Base-by-base conservation (phyloP, 768 basidiomycete genomes). In the Lentinula guzmanii region DNA sequence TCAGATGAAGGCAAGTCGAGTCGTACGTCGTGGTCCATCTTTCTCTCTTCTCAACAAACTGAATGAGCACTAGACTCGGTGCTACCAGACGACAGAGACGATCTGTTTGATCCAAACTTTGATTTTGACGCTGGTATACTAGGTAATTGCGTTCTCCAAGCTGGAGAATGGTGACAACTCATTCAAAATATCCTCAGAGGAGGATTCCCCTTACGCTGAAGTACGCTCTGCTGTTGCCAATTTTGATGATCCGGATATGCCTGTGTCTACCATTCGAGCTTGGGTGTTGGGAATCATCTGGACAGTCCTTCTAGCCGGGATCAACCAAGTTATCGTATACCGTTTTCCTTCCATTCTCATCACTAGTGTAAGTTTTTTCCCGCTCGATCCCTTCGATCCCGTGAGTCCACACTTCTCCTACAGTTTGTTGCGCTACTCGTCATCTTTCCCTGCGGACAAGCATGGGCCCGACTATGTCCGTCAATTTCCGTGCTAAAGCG, bases 171-270 rank as follows among this genome's bases (percentile, higher is more conserved):
- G 28, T 28, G 13, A 31, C 4, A 21, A 13, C 18, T 21, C 4
- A 11, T 33, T 11, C n/a, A 34, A 31, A 21, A 15, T 31, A 24
- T 13, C 15, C 18, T 1, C 16, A 61, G 83, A 85, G 56, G 83
- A 87, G 65, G 91, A 93, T 65, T 90, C 87, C 42, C 88, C 89
- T 33, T 91, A 90, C 64, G 82, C 91, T 0, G 89, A 92, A 69
- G 90, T 91, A 34, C 82, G 89, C 46, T 82, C 58, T 58, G 81
- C 82, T 53, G 86, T 87, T n/a, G 79, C 85, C 42, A 86, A 86
- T 68, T 81, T 79, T 24, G 86, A 89, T 67, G 86, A 87, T 66
- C 79, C 82, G 10, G 72, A 74, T 31, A 85, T 87, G 78, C 82
- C 82, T 28, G 77, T 77, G 28, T 76, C 80, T 18, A 84, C 84